A percentile compares a stretch with the other conserved stretches of the same genome.
phyloP scores from a whole-genome alignment of 1,284 basidiomycete genomes.

The Ceratobasidium sp. region DNA sequence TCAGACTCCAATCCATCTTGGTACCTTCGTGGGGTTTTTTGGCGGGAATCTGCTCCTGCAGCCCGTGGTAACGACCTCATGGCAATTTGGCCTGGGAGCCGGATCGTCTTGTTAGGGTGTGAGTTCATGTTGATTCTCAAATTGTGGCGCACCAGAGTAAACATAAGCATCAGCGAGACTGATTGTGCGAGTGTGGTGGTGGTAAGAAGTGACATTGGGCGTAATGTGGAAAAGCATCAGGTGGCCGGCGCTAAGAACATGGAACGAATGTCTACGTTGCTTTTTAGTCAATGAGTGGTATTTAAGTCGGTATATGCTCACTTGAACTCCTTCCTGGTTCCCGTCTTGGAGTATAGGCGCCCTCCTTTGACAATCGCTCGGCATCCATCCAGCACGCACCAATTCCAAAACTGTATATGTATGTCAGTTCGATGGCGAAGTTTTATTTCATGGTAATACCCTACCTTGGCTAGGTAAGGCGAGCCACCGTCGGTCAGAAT shows the following conservation, averaged over 20 bases:
- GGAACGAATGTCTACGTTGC: slow-evolving; percentile 61
- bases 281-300: neutral
- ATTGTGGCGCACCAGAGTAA: slow-evolving; percentile 60
- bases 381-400: slow-evolving; percentile 82
- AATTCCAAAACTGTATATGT: slow-evolving; percentile 74
- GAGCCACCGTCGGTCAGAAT: slow-evolving; percentile 45
- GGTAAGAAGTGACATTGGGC: slow-evolving; percentile 59
- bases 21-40: slow-evolving; percentile 72
- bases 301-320: slow-evolving; percentile 54
- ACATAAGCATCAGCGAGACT: slow-evolving; percentile 79
- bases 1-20: slow-evolving; percentile 81
- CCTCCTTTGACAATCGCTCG: slow-evolving; percentile 76
- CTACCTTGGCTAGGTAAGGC: slow-evolving; percentile 45
- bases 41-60: slow-evolving; percentile 64
- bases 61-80: slow-evolving; percentile 59
- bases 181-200: slow-evolving; percentile 62
- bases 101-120: neutral
- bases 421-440: slow-evolving; percentile 59
- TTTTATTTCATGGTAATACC: neutral
- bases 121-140: neutral
- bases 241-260: slow-evolving; percentile 70
- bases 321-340: slow-evolving; percentile 75
- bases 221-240: slow-evolving; percentile 71
- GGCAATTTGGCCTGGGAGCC: slow-evolving; percentile 63
- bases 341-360: slow-evolving; percentile 72